Evolutionary conservation across 257 asterid species (phyloP).

Genomic region (Salvia rosmarinus): DNA sequence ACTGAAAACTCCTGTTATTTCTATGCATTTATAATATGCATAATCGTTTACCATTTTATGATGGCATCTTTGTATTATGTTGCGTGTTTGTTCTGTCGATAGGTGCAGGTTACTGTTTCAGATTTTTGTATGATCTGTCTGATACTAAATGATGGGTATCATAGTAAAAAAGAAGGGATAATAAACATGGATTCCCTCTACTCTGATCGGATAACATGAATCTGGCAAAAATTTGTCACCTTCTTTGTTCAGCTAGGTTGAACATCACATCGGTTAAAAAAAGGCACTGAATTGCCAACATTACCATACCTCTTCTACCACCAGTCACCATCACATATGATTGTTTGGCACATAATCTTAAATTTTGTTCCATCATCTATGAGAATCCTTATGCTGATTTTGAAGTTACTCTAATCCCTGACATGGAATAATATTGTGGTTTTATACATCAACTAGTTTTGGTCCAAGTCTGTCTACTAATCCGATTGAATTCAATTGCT

Average conservation of each 20-base stretch:
- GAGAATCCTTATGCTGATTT: not conserved
- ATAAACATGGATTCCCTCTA: not conserved
- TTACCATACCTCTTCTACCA: slow-evolving; percentile 9
- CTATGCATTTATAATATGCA: not conserved
- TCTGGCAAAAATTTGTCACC: not conserved
- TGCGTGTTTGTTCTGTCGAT: not conserved
- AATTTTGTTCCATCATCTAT: not conserved
- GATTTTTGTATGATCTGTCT: slow-evolving; percentile 10
- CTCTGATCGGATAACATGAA: not conserved
- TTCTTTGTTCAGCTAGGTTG: not conserved
- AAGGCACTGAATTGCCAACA: not conserved
- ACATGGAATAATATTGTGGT: not conserved
- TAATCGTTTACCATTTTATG: not conserved
- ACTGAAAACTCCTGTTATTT: not conserved
- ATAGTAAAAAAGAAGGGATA: not conserved
- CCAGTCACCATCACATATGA: not conserved
- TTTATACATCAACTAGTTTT: slow-evolving; percentile 19
- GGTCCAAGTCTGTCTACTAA: slow-evolving; percentile 17
- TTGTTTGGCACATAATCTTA: slow-evolving; percentile 7
- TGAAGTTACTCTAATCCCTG: not conserved
- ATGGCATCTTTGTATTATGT: slow-evolving; percentile 1
- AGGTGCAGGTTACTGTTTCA: slow-evolving; percentile 2
- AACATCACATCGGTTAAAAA: not conserved
- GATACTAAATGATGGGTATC: slow-evolving; percentile 8
- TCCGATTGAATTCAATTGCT: slow-evolving; percentile 26